These are phyloP conservation scores for Salvia hispanica DNA, from an alignment of 257 asterid genomes.

Conservation along the genomic window DNA sequence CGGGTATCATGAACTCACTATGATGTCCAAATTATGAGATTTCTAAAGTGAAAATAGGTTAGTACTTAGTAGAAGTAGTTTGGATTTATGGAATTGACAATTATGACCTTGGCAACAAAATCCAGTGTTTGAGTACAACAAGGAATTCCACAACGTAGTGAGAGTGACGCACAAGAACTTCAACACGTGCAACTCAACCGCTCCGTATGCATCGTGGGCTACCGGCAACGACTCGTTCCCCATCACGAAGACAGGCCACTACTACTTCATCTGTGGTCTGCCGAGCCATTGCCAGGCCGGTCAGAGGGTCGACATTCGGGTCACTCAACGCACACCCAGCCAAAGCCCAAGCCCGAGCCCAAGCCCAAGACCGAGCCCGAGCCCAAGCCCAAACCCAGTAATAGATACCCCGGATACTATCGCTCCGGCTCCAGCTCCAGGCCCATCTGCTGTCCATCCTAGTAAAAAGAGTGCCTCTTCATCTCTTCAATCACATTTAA, in stretches of 20 bases:
- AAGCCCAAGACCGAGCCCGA: no score
- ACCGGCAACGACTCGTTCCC: constrained; percentile 56
- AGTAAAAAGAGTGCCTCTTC: constrained; percentile 22
- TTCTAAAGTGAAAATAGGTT: no score
- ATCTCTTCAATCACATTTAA: constrained; percentile 4
- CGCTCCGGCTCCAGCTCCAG: background rate
- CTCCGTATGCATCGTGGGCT: constrained; percentile 34
- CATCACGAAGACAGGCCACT: constrained; percentile 47
- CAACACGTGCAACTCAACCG: constrained; percentile 48
- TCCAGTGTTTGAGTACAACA: constrained; percentile 58
- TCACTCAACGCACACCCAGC: no score
- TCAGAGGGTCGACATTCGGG: constrained; percentile 56
- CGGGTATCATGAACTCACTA: no score
- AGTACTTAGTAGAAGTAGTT: no score
- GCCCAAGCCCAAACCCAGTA: constrained; percentile 20
- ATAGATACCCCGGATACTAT: background rate
- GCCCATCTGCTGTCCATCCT: constrained; percentile 10
- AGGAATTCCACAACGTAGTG: constrained; percentile 48
- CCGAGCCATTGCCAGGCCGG: constrained; percentile 58
- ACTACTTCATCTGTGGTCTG: constrained; percentile 51
- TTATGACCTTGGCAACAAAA: background rate
- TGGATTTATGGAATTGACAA: background rate
- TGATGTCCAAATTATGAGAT: no score
- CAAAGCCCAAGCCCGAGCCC: constrained; percentile 25
- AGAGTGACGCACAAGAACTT: constrained; percentile 55